Base-by-base conservation (phyloP, 2,329 filamentous ascomycete species). In the Claviceps sp. region DNA sequence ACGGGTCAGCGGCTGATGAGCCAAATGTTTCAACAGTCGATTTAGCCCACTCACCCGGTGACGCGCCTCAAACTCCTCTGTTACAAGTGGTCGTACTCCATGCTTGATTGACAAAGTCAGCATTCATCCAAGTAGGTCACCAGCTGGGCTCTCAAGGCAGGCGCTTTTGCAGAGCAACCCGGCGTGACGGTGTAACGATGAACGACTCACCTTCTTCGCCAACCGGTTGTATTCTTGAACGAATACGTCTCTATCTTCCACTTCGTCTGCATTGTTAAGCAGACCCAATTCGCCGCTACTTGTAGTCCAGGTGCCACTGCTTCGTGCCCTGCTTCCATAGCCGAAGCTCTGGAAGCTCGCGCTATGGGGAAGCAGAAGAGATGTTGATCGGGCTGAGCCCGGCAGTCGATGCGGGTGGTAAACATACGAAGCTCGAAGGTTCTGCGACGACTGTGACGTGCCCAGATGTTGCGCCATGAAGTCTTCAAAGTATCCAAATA, bases 151-250 rank as follows among this genome's bases (percentile, higher is more conserved):
- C 20, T 16, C 29, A 17, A 37, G 29, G 20, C 5, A n/a, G 29
- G n/a, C 45, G 29, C 17, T 5, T 16, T 1, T 47, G 2, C 56
- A 46, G 6, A n/a, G 36, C 36, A 39, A 17, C 22, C 16, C 14
- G 20, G 46, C 16, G 29, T 34, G 36, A 39, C 36, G 2, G 7
- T 17, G 9, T 17, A 29, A 1, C 8, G 16, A 17, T 29, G 20
- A 5, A 6, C 5, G 14, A 39, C 49, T 36, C 54, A 81, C 80
- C 72, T 78, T 78, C 52, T 69, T 72, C 2, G 81, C 80, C 5
- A 83, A 62, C 4, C 71, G 68, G 60, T 84, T 84, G 62, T 82
- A 85, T 57, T 82, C 76, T 7, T 72, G 59, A 5, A 82, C 62
- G 60, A 78, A 79, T 2, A 64, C 59, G 1, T 65, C 61, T 34